Base-by-base conservation (phyloP, 208 protist genomes). In the Crithidia thermophila region DNA sequence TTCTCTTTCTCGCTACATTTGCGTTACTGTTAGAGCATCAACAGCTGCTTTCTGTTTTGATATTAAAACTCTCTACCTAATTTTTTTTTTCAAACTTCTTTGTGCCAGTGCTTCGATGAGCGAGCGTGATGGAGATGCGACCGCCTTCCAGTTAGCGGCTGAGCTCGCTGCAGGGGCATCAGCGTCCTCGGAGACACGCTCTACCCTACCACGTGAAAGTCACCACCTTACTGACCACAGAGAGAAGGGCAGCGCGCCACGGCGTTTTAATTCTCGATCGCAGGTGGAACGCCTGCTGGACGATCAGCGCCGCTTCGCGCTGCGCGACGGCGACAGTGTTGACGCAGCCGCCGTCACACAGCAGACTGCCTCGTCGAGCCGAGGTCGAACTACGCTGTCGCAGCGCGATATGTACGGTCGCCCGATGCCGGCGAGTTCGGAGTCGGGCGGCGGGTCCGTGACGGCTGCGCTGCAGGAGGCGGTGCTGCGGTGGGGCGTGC, bases 71-170 rank as follows among this genome's bases (percentile, higher is more conserved):
- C n/a, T n/a, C n/a, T n/a, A n/a, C n/a, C n/a, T n/a, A n/a, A 20
- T 61, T 10, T 49, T 58, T 58, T 25, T 30, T 30, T 49, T 49
- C 27, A 7, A 1, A 10, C 39, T 49, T 49, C 28, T 49, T 31
- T 21, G 11, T 45, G 55, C 11, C 20, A 14, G 27, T 25, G 7
- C 13, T 34, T 37, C 28, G 16, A 73, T 73, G 67, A 50, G 53
- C 16, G 11, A 40, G 40, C 25, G 47, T 21, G 46, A 31, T 20
- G 43, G 20, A n/a, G 39, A 66, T 51, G 57, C 66, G 13, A 55
- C 67, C 20, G 67, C 67, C 7, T 57, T 56, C 6, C 67, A 66
- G 58, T 28, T 73, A 36, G 58, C 67, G n/a, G 53, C 46, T 10
- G 67, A 65, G 47, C 31, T 73, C 23, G 43, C 49, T 10, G 39